Evolutionary conservation across 2,329 filamentous ascomycete genomes (phyloP).

Genomic region (Apiospora saccharicola): DNA sequence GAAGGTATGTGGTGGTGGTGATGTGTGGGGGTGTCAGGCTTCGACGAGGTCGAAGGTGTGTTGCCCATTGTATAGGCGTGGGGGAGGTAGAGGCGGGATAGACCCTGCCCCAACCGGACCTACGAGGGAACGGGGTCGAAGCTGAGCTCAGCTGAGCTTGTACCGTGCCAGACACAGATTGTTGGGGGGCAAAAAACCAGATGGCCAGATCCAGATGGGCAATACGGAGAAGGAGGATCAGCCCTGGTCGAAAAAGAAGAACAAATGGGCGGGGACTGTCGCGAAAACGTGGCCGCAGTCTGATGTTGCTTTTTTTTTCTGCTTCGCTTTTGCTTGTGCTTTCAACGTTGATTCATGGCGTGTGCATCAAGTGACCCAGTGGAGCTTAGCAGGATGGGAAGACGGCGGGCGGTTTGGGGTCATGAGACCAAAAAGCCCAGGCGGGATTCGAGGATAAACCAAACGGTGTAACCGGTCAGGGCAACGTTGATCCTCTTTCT

Average conservation of each 20-base stretch:
- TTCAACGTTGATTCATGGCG: conserved; percentile 23
- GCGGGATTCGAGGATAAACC: conserved; percentile 14
- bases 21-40: conserved; percentile 44
- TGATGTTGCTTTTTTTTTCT: conserved; percentile 21
- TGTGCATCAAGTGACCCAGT: conserved; percentile 23
- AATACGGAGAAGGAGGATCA: conserved; percentile 18
- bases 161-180: neutral
- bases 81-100: conserved; percentile 21
- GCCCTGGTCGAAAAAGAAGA: conserved; percentile 17
- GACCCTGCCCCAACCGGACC: conserved; percentile 21
- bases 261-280: conserved; percentile 17
- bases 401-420: conserved; percentile 15
- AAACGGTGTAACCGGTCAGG: conserved; percentile 11
- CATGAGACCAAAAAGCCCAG: conserved; percentile 24
- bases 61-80: conserved; percentile 24
- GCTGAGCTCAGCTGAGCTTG: conserved; percentile 24
- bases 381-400: conserved; percentile 18
- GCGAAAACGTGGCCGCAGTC: conserved; percentile 21
- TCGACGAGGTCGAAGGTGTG: conserved; percentile 48
- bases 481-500: conserved; percentile 21
- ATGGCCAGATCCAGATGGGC: conserved; percentile 15
- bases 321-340: conserved; percentile 2
- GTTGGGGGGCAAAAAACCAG: conserved; percentile 3
- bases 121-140: conserved; percentile 19
- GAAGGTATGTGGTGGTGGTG: conserved; percentile 37